Evolutionary conservation across 371 early-diverging fungal genomes (phyloP).

Genomic region (Cokeromyces recurvatus): DNA sequence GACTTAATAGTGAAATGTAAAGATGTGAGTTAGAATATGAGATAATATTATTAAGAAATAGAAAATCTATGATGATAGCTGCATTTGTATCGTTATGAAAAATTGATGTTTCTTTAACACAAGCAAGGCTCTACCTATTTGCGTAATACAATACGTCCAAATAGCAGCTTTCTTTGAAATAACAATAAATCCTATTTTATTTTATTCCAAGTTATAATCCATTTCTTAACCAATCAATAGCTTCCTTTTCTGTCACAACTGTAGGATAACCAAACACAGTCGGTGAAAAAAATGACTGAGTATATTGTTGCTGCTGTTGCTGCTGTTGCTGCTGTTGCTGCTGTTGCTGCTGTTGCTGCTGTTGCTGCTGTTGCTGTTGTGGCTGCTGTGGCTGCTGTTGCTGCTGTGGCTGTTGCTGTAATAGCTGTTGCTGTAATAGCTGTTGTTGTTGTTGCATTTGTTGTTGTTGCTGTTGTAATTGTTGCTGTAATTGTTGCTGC

Average conservation of each 20-base stretch:
- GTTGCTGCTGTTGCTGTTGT: conserved; percentile 1
- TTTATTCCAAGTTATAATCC: too few relatives aligned
- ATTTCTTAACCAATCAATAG: conserved; percentile 31
- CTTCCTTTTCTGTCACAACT: conserved; percentile 32
- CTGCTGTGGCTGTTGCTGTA: not conserved
- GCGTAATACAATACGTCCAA: too few relatives aligned
- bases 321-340: conserved; percentile 1
- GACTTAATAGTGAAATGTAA: too few relatives aligned
- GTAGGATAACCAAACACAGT: conserved; percentile 14
- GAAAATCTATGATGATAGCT: too few relatives aligned
- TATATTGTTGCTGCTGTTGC: conserved; percentile 1
- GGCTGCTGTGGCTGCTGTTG: conserved; percentile 3
- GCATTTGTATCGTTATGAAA: too few relatives aligned
- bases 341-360: conserved; percentile 7
- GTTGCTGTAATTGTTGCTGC: not conserved
- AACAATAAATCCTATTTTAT: too few relatives aligned
- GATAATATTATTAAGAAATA: too few relatives aligned
- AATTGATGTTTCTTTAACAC: too few relatives aligned
- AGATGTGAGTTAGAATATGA: too few relatives aligned
- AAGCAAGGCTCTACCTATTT: too few relatives aligned
- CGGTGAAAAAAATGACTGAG: conserved; percentile 5
- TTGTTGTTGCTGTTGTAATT: conserved; percentile 1
- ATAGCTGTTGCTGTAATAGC: not conserved
- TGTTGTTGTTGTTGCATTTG: not conserved
- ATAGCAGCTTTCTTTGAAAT: too few relatives aligned